Evolutionary conservation across 1,284 basidiomycete genomes (phyloP).

Genomic region (Cryptococcus neoformans): DNA sequence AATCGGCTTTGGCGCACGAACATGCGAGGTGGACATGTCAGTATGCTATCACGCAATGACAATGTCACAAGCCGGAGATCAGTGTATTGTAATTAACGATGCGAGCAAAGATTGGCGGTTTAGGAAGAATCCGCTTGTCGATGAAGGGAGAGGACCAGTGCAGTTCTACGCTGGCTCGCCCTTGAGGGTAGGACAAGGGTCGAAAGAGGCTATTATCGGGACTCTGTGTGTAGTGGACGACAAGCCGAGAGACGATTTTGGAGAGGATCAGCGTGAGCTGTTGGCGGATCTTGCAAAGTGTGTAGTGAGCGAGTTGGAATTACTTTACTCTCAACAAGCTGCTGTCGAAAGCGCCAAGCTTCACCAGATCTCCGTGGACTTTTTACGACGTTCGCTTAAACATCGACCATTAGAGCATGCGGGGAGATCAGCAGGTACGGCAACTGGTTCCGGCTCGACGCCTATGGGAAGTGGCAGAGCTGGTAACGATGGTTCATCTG

Average conservation of each 20-base stretch:
- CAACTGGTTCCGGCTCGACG: not conserved
- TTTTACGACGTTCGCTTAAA: conserved; percentile 38
- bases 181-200: conserved; percentile 24
- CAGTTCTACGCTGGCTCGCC: conserved; percentile 40
- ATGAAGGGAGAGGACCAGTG: conserved; percentile 4
- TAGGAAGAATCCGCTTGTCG: conserved; percentile 28
- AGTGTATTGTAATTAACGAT: conserved; percentile 30
- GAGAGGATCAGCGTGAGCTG: conserved; percentile 26
- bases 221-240: conserved; percentile 28
- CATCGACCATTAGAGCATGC: conserved; percentile 25
- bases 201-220: conserved; percentile 32
- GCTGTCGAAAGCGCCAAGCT: conserved; percentile 35
- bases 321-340: conserved; percentile 35
- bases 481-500: not conserved
- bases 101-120: conserved; percentile 40
- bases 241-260: conserved; percentile 27
- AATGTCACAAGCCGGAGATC: conserved; percentile 5
- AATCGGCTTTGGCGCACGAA: conserved; percentile 19
- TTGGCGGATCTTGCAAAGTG: conserved; percentile 41
- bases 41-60: conserved; percentile 37
- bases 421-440: conserved; percentile 1
- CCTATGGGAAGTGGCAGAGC: not conserved
- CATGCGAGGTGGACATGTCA: conserved; percentile 23
- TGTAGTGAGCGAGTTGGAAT: conserved; percentile 36
- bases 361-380: conserved; percentile 45